A percentile compares a stretch with the other conserved stretches of the same genome.
Evolutionary conservation across 805 yeast genomes (phyloP).

Genomic region (Teunomyces atbi): DNA sequence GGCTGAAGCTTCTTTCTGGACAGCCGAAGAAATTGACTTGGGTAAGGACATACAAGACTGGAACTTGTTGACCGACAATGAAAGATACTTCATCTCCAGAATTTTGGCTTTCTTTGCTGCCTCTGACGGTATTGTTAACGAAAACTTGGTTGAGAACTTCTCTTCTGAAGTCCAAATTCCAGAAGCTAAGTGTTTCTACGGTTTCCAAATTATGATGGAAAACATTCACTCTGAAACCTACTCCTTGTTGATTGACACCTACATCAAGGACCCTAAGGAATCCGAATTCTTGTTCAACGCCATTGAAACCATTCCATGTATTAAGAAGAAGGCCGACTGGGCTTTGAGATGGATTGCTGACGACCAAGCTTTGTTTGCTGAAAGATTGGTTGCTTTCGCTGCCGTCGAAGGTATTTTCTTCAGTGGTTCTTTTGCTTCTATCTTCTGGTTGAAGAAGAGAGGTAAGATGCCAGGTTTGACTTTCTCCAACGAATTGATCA

Average conservation of each 20-base stretch:
- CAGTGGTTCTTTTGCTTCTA: slow-evolving; percentile 97
- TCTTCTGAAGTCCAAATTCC: slow-evolving; percentile 96
- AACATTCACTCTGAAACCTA: slow-evolving; percentile 98
- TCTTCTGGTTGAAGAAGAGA: slow-evolving; percentile 98
- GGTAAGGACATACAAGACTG: slow-evolving; percentile 91
- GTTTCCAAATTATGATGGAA: slow-evolving; percentile 99
- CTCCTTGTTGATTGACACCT: slow-evolving; percentile 90
- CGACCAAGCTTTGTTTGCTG: slow-evolving; percentile 84
- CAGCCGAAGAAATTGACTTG: slow-evolving; percentile 97
- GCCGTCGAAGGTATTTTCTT: slow-evolving; percentile 99
- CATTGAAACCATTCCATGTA: slow-evolving; percentile 93
- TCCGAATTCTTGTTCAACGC: slow-evolving; percentile 90
- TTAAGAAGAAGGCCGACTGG: slow-evolving; percentile 98
- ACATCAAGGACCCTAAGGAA: slow-evolving; percentile 95
- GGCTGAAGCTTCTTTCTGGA: slow-evolving; percentile 99
- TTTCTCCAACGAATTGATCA: slow-evolving; percentile 94
- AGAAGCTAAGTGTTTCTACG: slow-evolving; percentile 98
- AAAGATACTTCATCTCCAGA: slow-evolving; percentile 87
- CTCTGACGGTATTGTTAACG: slow-evolving; percentile 97
- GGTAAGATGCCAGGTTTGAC: slow-evolving; percentile 99
- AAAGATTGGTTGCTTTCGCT: slow-evolving; percentile 96
- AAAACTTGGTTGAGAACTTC: slow-evolving; percentile 95
- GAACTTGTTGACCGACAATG: slow-evolving; percentile 88
- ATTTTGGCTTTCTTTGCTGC: slow-evolving; percentile 98
- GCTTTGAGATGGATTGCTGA: slow-evolving; percentile 96